Evolutionary conservation across 1,284 basidiomycete genomes (phyloP), one percentile per base, ranked within the genome.

Genomic region (Ustilago nuda): DNA sequence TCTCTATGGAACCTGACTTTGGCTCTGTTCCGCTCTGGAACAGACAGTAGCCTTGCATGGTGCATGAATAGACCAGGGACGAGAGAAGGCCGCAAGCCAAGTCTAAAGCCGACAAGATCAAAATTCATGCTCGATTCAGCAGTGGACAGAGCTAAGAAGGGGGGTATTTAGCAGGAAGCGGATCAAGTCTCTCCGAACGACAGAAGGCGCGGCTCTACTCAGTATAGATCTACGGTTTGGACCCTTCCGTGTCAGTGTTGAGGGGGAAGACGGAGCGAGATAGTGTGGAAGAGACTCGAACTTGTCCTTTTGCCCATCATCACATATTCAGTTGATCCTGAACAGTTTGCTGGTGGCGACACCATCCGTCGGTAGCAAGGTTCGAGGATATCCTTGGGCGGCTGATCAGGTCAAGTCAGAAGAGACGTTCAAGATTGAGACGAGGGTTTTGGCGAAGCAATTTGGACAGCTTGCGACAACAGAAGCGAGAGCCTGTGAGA

Each of bases 61-160:
- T 30, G 55, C 55, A 46, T 56, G 55, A 56, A 56, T 56, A 32
- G 55, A 41, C 39, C 33, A 46, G 55, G 55, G 55, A 56, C 56
- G 6, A 48, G 32, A 46, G 13, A 30, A 57, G 17, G 33, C n/a
- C 11, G 13, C 15, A 53, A 53, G 51, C 51, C 33, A 35, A 33
- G 17, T 11, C 43, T 45, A 45, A 45, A 19, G n/a, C 19, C 1
- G 43, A 45, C n/a, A 15, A 45, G 1, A 15, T 19, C 19, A 19
- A 11, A 5, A 2, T 19, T 19, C 43, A 45, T 8, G 27, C 48
- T 50, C 27, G 23, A 32, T 30, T 19, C n/a, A 19, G 43, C n/a
- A 19, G 43, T 45, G 8, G 39, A 23, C 7, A 32, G 8, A 56
- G 41, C 27, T 8, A 32, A 48, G 45, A 8, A 48, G 8, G 5